phyloP scores from a whole-genome alignment of 805 yeast species.

The Candida germanica region DNA sequence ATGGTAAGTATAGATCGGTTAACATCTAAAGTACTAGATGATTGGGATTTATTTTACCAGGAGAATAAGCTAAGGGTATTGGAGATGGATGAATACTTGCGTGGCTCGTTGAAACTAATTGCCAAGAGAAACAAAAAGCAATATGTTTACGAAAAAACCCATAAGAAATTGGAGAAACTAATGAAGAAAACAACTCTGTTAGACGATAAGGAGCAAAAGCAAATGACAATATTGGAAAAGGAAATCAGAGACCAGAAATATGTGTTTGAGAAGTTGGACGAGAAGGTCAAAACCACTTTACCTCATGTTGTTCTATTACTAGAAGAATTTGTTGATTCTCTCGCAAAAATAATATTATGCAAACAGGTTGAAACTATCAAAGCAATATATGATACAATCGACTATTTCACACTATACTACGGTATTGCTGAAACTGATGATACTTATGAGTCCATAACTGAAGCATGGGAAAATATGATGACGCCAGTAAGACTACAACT shows the following conservation, averaged over 20 bases:
- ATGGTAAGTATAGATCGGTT: constrained; percentile 19
- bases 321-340: constrained; percentile 47
- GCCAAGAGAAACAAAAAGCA: constrained; percentile 45
- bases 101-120: constrained; percentile 36
- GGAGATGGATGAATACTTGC: constrained; percentile 38
- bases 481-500: constrained; percentile 37
- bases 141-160: constrained; percentile 36
- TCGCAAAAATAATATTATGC: constrained; percentile 37
- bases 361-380: constrained; percentile 35
- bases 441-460: constrained; percentile 30
- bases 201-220: constrained; percentile 36
- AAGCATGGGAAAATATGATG: constrained; percentile 36
- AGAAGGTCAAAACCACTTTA: constrained; percentile 36
- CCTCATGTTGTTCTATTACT: constrained; percentile 46
- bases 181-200: constrained; percentile 27
- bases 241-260: constrained; percentile 27
- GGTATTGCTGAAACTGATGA: constrained; percentile 18
- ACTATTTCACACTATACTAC: constrained; percentile 21
- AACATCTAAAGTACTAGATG: constrained; percentile 15
- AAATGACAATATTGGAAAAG: constrained; percentile 28
- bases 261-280: constrained; percentile 34
- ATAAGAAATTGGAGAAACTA: constrained; percentile 36
- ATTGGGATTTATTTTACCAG: constrained; percentile 24
- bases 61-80: constrained; percentile 31
- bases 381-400: constrained; percentile 20